These are phyloP conservation scores for Lasiosphaeria ovina DNA, from an alignment of 495 filamentous ascomycete genomes.

Conservation along the genomic window DNA sequence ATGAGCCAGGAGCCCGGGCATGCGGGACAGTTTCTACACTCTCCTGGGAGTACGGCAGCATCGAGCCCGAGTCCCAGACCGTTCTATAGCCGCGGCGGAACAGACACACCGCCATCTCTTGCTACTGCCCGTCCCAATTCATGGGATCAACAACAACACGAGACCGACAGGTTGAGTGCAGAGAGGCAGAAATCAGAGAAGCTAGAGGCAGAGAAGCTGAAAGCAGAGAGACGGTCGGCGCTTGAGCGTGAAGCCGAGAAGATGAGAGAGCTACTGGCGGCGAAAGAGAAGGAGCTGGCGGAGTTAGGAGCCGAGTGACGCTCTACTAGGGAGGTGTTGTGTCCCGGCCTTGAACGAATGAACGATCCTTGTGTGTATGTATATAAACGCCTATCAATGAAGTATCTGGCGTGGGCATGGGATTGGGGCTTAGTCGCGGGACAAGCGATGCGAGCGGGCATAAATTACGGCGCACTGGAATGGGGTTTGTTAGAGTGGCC, in stretches of 20 bases:
- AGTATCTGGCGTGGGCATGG: too few relatives aligned
- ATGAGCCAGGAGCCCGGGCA: slow-evolving; percentile 25
- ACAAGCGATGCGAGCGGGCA: too few relatives aligned
- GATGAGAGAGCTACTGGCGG: slow-evolving; percentile 71
- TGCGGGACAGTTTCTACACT: slow-evolving; percentile 30
- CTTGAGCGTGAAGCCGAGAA: slow-evolving; percentile 71
- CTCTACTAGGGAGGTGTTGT: background rate
- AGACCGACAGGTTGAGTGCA: too few relatives aligned
- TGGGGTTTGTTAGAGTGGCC: too few relatives aligned
- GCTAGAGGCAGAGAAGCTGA: slow-evolving; percentile 17
- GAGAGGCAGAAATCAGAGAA: too few relatives aligned
- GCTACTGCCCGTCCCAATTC: slow-evolving; percentile 31
- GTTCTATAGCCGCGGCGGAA: slow-evolving; percentile 22
- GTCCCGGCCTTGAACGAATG: background rate
- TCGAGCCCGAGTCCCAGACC: slow-evolving; percentile 38
- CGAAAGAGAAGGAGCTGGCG: slow-evolving; percentile 76
- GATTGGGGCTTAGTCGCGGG: too few relatives aligned
- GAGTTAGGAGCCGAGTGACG: slow-evolving; percentile 45
- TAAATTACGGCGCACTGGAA: too few relatives aligned
- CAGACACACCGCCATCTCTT: slow-evolving; percentile 28
- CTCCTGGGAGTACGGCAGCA: slow-evolving; percentile 33
- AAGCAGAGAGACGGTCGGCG: slow-evolving; percentile 61
- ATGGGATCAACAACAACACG: slow-evolving; percentile 42
- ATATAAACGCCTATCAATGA: background rate
- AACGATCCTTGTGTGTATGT: background rate